Percentiles rank a stretch among this genome's conserved stretches.
phyloP scores from a whole-genome alignment of 495 filamentous ascomycete species.

The Penicillium bovifimosum region DNA sequence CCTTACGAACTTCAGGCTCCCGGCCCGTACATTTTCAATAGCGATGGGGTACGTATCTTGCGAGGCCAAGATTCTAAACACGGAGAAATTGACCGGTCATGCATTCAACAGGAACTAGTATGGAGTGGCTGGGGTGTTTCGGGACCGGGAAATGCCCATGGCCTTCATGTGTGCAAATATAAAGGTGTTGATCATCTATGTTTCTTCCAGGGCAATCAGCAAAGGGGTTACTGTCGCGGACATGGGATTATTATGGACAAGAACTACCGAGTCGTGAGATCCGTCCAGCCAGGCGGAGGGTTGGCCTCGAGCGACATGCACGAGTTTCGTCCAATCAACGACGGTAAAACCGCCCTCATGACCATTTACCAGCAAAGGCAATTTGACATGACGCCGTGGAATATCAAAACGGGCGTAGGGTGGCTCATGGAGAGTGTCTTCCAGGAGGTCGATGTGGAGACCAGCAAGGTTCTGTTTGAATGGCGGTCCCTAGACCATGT shows the following conservation, averaged over 20 bases:
- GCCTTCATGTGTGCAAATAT: slow-evolving; percentile 43
- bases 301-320: slow-evolving; percentile 48
- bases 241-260: slow-evolving; percentile 51
- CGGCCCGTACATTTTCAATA: slow-evolving; percentile 43
- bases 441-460: slow-evolving; percentile 48
- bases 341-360: slow-evolving; percentile 48
- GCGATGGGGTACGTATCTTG: slow-evolving; percentile 32
- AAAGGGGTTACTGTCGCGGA: slow-evolving; percentile 49
- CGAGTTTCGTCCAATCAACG: slow-evolving; percentile 44
- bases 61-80: background rate
- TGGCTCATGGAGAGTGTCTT: slow-evolving; percentile 49
- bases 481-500: slow-evolving; percentile 50
- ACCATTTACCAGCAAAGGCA: slow-evolving; percentile 52
- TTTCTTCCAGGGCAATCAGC: slow-evolving; percentile 50
- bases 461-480: slow-evolving; percentile 46
- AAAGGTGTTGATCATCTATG: slow-evolving; percentile 47
- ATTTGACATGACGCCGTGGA: slow-evolving; percentile 49
- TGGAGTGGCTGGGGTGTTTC: slow-evolving; percentile 43
- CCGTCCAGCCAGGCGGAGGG: slow-evolving; percentile 40
- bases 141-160: slow-evolving; percentile 37
- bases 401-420: slow-evolving; percentile 41
- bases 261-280: slow-evolving; percentile 44
- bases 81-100: slow-evolving; percentile 8
- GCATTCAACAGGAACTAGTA: slow-evolving; percentile 34
- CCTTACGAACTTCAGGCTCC: slow-evolving; percentile 39